These are phyloP conservation scores for Trametes coccinea DNA, from an alignment of 768 basidiomycete species.

Conservation along the genomic window DNA sequence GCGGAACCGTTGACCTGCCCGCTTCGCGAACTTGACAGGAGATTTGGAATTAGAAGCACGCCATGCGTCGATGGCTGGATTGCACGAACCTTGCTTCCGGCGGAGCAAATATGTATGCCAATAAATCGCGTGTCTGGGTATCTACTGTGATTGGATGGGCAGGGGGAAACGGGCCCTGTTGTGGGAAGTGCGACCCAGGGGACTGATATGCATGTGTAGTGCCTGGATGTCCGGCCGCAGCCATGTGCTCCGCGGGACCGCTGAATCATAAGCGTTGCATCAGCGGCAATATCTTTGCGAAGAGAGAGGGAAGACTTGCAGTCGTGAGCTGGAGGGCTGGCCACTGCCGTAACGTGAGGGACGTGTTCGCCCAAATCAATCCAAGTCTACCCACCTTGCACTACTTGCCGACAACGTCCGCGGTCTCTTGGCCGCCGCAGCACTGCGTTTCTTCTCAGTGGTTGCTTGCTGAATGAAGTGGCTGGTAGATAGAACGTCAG, in stretches of 20 bases:
- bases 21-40: slow-evolving; percentile 2
- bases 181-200: slow-evolving; percentile 33
- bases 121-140: slow-evolving; percentile 64
- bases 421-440: slow-evolving; percentile 58
- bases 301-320: slow-evolving; percentile 6
- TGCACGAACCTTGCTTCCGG: slow-evolving; percentile 50
- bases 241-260: slow-evolving; percentile 23
- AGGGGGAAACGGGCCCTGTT: slow-evolving; percentile 20
- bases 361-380: not conserved
- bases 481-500: slow-evolving; percentile 38
- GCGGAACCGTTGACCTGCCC: slow-evolving; percentile 18
- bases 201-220: slow-evolving; percentile 29
- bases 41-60: slow-evolving; percentile 12
- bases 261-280: slow-evolving; percentile 20
- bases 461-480: slow-evolving; percentile 84
- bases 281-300: not conserved
- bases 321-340: slow-evolving; percentile 18
- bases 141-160: slow-evolving; percentile 54
- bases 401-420: slow-evolving; percentile 51
- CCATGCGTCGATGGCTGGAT: slow-evolving; percentile 6
- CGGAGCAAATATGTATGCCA: slow-evolving; percentile 74
- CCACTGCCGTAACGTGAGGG: slow-evolving; percentile 21
- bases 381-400: slow-evolving; percentile 22
- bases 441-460: slow-evolving; percentile 75
- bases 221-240: slow-evolving; percentile 13